Conservation (phyloP, 345 rosid genomes). For the Linum usitatissimum region DNA sequence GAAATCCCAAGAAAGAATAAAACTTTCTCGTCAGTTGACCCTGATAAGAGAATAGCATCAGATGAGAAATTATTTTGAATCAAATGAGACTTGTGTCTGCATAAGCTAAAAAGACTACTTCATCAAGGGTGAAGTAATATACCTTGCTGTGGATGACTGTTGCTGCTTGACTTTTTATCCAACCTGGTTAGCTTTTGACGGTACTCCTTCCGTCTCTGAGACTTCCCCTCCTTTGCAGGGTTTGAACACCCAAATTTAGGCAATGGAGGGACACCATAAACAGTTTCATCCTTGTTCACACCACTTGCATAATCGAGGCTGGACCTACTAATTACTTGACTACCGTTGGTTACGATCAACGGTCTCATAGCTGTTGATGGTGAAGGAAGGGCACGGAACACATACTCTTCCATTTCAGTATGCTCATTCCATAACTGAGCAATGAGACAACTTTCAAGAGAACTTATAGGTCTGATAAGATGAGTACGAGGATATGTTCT, state of each 20-base stretch:
- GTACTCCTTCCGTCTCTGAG: conserved; percentile 20
- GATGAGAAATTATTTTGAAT: conserved; percentile 6
- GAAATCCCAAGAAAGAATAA: conserved; percentile 62
- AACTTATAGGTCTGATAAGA: conserved; percentile 38
- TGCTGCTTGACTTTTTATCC: conserved; percentile 19
- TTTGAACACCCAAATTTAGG: conserved; percentile 29
- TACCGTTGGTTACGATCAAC: conserved; percentile 51
- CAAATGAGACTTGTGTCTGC: not conserved
- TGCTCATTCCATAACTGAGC: conserved; percentile 52
- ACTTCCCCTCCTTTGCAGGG: conserved; percentile 27
- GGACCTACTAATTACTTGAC: conserved; percentile 35
- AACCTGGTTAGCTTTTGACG: conserved; percentile 23
- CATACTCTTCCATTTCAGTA: conserved; percentile 34
- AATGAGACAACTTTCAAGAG: conserved; percentile 50
- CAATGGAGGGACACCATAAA: conserved; percentile 36
- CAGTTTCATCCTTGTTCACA: conserved; percentile 22
- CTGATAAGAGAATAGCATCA: conserved; percentile 29
- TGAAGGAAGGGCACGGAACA: conserved; percentile 34
- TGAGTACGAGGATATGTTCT: conserved; percentile 19
- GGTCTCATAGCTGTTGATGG: conserved; percentile 36
- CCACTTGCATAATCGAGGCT: conserved; percentile 10
- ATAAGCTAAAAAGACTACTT: conserved; percentile 5
- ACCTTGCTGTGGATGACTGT: conserved; percentile 22
- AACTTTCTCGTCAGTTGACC: conserved; percentile 28
- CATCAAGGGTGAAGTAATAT: conserved; percentile 3